Base-by-base conservation (phyloP, 164 flowering plant species). In the Akebia trifoliata region DNA sequence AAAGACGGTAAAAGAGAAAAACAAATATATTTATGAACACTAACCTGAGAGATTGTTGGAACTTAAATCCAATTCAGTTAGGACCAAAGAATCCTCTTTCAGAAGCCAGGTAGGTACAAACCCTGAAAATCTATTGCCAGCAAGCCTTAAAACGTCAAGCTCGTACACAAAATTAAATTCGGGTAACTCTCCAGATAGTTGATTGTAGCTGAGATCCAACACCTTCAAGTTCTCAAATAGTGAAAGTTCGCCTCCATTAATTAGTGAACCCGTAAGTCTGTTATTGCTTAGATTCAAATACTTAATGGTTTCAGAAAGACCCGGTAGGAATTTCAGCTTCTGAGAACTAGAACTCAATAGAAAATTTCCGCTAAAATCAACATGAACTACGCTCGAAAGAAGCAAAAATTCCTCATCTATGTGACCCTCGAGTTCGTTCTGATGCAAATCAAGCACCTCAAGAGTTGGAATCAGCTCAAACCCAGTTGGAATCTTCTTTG, bases 31-130 rank as follows among this genome's bases (percentile, higher is more conserved):
- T 20, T 24, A 9, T 8, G 4, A 28, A 49, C n/a, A 26, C 44
- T 25, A 77, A 94, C 99, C 99, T 81, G 99, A 72, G 36, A 94
- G 89, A 66, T 86, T 86, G 78, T 94, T 94, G 72, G 78, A 77
- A 57, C 99, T 94, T 69, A 94, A 78, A 76, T 94, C 99, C 72
- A 94, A 71, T 57, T 84, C 96, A 21, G 73, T 70, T 32, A 93
- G 62, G 52, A 85, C 84, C 60, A 76, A 54, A 29, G 91, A 65
- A 74, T 85, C 96, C 40, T 90, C 97, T 68, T 83, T 88, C 61
- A 90, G 63, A 50, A 90, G 80, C 47, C 75, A 80, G 71, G 74
- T 83, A 2, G 99, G 99, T 57, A 94, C 42, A 35, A 71, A 73
- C 36, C 97, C 97, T 10, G 90, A 72, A 61, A 94, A 90, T 47